Conservation (phyloP, 2,329 filamentous ascomycete species). For the Cercospora zeina region DNA sequence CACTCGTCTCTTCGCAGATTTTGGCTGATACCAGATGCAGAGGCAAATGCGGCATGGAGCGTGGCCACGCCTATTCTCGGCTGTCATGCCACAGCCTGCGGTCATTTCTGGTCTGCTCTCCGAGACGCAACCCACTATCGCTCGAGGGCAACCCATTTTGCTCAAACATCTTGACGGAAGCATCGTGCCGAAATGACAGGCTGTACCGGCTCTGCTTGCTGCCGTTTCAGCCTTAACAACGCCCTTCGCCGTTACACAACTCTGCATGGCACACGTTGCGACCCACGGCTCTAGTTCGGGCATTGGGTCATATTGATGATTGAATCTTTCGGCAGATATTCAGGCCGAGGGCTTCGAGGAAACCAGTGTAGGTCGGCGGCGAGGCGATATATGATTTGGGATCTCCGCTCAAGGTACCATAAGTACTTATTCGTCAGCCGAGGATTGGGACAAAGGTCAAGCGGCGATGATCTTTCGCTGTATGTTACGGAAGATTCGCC, state of each 20-base stretch:
- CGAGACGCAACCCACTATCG: neutral
- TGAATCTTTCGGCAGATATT: neutral
- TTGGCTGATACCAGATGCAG: constrained; percentile 4
- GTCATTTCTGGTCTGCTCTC: neutral
- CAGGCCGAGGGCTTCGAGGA: neutral
- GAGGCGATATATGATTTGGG: neutral
- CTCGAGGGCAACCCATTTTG: neutral
- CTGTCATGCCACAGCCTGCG: neutral
- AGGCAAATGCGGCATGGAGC: neutral
- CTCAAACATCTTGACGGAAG: neutral
- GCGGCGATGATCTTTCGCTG: neutral
- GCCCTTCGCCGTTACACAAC: neutral
- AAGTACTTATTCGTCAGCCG: neutral
- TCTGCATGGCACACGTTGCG: constrained; percentile 1
- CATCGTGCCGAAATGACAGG: neutral
- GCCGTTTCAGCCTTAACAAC: constrained; percentile 8
- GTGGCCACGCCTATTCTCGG: neutral
- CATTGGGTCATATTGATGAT: neutral
- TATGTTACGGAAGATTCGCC: neutral
- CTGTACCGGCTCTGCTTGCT: neutral
- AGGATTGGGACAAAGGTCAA: neutral
- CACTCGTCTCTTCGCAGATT: constrained; percentile 19
- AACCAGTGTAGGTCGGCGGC: neutral
- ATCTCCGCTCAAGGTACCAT: neutral
- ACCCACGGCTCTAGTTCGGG: neutral